A percentile compares a stretch with the other conserved stretches of the same genome.
Conservation (phyloP, 129 eudicot genomes). For the Ambrosia trifida region DNA sequence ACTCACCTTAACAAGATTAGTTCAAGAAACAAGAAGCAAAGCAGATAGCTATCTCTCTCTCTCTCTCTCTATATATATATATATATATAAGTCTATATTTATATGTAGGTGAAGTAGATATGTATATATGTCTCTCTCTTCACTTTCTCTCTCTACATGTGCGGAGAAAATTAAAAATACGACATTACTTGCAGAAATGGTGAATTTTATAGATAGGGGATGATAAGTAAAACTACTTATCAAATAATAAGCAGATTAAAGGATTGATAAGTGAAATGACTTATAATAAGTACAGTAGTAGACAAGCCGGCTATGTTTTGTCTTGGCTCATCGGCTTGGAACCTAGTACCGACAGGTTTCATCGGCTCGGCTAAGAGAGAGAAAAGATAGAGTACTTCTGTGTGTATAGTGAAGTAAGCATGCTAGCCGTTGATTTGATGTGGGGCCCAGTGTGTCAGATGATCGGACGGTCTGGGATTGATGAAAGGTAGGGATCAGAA, state of each 20-base stretch:
- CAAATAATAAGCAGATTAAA: background rate
- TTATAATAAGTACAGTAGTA: background rate
- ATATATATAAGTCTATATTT: background rate
- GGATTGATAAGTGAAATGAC: background rate
- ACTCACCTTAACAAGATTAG: constrained; percentile 42
- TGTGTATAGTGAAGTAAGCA: background rate
- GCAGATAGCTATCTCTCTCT: constrained; percentile 25
- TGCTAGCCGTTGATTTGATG: constrained; percentile 15
- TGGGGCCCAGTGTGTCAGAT: constrained; percentile 1
- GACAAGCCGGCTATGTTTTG: constrained; percentile 46
- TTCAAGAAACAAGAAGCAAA: constrained; percentile 30
- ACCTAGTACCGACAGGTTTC: constrained; percentile 50
- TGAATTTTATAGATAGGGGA: constrained; percentile 41
- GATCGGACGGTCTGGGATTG: constrained; percentile 35
- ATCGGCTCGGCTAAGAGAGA: constrained; percentile 28
- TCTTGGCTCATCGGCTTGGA: constrained; percentile 58
- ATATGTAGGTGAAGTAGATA: background rate
- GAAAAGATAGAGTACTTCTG: constrained; percentile 12
- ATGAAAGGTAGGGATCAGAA: background rate
- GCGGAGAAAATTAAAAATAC: constrained; percentile 37
- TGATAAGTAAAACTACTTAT: constrained; percentile 32
- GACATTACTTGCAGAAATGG: constrained; percentile 59
- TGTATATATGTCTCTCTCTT: constrained; percentile 18
- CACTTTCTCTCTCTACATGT: constrained; percentile 57
- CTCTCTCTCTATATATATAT: constrained; percentile 29